Evolutionary conservation across 106 monocot species (phyloP), one percentile per base, ranked within the genome.

Genomic region (Acorus calamus): DNA sequence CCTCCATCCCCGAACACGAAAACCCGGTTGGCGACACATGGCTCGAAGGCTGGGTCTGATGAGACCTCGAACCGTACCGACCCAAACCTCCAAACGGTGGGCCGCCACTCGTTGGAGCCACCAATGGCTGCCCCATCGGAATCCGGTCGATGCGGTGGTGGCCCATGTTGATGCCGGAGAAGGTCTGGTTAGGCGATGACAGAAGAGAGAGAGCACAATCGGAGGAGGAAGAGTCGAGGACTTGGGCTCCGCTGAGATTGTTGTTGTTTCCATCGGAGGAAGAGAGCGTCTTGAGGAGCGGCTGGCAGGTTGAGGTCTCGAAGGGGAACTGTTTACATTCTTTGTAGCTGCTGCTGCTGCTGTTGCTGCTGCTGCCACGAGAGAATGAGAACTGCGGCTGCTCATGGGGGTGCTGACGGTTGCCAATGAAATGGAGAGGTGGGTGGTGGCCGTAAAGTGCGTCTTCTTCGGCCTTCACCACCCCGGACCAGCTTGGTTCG

Each of bases 161-260:
- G 70, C 78, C 69, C 9, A 80, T 47, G 60, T 74, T 69, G 65
- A 83, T 80, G 2, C 67, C 46, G 53, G 79, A 63, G 28, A 28
- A 28, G 53, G 70, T 73, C 46, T 79, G 89, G 47, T 72, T 65
- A 12, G 86, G 74, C 5, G 86, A 91, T 91, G 91, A 91, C 91
- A 91, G 91, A 91, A 91, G 91, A 91, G 86, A 91, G 91, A 91
- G 91, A 86, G 86, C 91, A 91, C 91, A 75, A 71, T 83, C 86
- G 28, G 28, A 28, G 28, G 28, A 28, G 28, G 28, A 28, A 8
- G 83, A 91, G 72, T 74, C 79, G 3, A 79, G 66, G 42, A 66
- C 73, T 41, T 74, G 80, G 52, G 75, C 7, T 83, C 77, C 5
- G 75, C 52, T 0, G 83, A 49, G 73, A 84, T 73, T 80, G 56